A percentile compares a stretch with the other conserved stretches of the same genome.
Evolutionary conservation across 2,329 filamentous ascomycete genomes (phyloP).

Genomic region (Phaeoacremonium minimum): DNA sequence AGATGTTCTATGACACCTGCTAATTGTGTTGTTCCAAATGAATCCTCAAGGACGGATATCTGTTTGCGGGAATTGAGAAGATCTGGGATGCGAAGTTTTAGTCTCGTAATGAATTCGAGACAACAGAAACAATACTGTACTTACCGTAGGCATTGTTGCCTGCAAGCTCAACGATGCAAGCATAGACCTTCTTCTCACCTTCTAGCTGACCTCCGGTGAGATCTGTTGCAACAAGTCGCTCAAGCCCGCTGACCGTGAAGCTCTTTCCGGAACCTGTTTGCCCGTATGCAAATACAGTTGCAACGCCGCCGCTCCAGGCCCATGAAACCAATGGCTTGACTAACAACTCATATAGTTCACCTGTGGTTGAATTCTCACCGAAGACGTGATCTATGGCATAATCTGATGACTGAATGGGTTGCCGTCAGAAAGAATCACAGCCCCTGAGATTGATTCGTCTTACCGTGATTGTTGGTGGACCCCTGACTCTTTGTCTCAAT

Average conservation of each 20-base stretch:
- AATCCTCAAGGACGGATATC: constrained; percentile 40
- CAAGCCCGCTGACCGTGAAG: constrained; percentile 34
- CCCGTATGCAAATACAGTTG: constrained; percentile 44
- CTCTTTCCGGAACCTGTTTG: constrained; percentile 47
- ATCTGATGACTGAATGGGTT: constrained; percentile 22
- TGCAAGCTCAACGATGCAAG: constrained; percentile 33
- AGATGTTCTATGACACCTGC: constrained; percentile 34
- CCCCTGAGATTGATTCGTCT: background rate
- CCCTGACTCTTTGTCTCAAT: constrained; percentile 24
- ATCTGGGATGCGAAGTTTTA: too few relatives aligned
- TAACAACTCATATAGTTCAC: constrained; percentile 33
- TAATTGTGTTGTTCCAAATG: constrained; percentile 36
- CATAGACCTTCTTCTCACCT: constrained; percentile 17
- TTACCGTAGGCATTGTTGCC: constrained; percentile 24
- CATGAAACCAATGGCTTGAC: constrained; percentile 37
- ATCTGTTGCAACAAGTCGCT: constrained; percentile 31
- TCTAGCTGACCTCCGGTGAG: background rate
- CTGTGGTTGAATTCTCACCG: constrained; percentile 24
- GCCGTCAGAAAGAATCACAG: background rate
- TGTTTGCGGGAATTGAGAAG: constrained; percentile 34
- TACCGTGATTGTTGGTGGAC: constrained; percentile 24
- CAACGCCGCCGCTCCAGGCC: constrained; percentile 40
- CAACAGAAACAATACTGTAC: too few relatives aligned
- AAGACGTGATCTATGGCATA: constrained; percentile 31
- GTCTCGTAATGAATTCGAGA: too few relatives aligned